These are phyloP conservation scores for Verticillium albo-atrum DNA, from an alignment of 2,329 filamentous ascomycete species.

Conservation along the genomic window DNA sequence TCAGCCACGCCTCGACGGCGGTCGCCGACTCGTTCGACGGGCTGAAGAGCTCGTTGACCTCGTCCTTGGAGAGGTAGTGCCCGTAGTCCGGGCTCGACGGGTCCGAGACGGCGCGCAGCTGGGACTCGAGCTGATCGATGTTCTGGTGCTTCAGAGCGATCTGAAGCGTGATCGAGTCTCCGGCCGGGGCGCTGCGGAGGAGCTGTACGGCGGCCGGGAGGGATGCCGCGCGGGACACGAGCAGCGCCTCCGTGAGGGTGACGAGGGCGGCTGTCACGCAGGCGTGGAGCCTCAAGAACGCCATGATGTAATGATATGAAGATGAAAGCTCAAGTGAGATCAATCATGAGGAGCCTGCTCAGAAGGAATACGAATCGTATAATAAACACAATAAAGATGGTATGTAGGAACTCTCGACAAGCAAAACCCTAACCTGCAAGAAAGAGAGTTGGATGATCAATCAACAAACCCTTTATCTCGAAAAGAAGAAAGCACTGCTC, in stretches of 20 bases:
- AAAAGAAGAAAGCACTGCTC: not conserved
- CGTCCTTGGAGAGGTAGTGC: conserved; percentile 16
- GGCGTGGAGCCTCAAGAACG: conserved; percentile 6
- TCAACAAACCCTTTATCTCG: not conserved
- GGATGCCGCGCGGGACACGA: conserved; percentile 12
- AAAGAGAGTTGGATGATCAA: not conserved
- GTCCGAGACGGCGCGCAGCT: conserved; percentile 17
- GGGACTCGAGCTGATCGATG: conserved; percentile 17
- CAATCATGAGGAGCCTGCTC: not conserved
- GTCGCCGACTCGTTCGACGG: conserved; percentile 14
- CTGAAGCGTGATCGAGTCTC: conserved; percentile 13
- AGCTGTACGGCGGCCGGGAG: conserved; percentile 9
- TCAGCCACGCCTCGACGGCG: conserved; percentile 17
- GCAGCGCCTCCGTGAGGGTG: conserved; percentile 6
- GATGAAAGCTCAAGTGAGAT: not conserved
- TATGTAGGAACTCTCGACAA: not conserved
- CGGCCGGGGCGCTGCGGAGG: conserved; percentile 8
- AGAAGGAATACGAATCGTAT: not conserved
- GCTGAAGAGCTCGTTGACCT: conserved; percentile 17
- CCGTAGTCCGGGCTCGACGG: conserved; percentile 20
- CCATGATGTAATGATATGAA: not conserved
- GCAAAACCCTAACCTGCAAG: not conserved
- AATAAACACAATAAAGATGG: not conserved
- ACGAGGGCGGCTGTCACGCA: conserved; percentile 5
- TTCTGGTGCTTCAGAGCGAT: conserved; percentile 16